These are phyloP conservation scores for Kuraishia capsulata DNA, from an alignment of 805 yeast species.

Conservation along the genomic window DNA sequence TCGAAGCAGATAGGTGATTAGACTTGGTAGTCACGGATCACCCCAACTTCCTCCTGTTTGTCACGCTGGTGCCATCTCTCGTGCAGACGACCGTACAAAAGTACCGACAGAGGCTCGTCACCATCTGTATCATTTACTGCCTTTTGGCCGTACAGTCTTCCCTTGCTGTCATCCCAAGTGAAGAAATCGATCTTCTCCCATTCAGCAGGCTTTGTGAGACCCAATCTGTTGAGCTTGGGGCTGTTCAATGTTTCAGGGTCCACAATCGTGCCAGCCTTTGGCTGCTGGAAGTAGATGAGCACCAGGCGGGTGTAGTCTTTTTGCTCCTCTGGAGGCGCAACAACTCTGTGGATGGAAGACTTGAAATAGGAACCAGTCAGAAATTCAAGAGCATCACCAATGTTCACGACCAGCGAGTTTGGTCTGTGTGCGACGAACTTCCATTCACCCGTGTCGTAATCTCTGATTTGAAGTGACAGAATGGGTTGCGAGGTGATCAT, in stretches of 20 bases:
- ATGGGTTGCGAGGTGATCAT: conserved; percentile 33
- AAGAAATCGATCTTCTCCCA: conserved; percentile 29
- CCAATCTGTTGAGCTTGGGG: conserved; percentile 25
- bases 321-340: conserved; percentile 36
- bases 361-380: conserved; percentile 37
- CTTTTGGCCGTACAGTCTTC: conserved; percentile 32
- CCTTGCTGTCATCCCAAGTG: conserved; percentile 38
- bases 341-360: conserved; percentile 36
- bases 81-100: conserved; percentile 27
- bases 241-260: conserved; percentile 32
- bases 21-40: no score
- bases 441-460: conserved; percentile 27
- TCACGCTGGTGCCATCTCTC: conserved; percentile 34
- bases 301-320: conserved; percentile 24
- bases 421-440: conserved; percentile 30
- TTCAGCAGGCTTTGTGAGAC: conserved; percentile 17
- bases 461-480: conserved; percentile 28
- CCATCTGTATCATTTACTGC: conserved; percentile 23
- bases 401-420: conserved; percentile 28
- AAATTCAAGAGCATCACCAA: conserved; percentile 32
- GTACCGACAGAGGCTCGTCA: conserved; percentile 28
- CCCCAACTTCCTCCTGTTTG: neutral
- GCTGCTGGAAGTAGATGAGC: conserved; percentile 33
- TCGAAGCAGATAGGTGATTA: no score
- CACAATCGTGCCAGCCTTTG: conserved; percentile 22